Evolutionary conservation across 1,284 basidiomycete genomes (phyloP), one percentile per base, ranked within the genome.

Genomic region (Athelia psychrophila): DNA sequence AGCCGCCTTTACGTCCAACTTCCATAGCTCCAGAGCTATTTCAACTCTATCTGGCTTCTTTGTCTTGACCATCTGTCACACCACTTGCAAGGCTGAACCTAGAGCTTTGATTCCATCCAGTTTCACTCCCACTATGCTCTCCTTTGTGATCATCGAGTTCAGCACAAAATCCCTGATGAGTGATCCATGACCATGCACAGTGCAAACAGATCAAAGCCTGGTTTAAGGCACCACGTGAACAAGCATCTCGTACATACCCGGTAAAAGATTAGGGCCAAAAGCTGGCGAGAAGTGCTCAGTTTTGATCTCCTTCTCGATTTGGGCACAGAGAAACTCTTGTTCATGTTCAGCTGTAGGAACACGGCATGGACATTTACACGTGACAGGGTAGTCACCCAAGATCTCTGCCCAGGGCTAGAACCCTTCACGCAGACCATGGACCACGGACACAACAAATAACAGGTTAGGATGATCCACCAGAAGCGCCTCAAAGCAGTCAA

Each of bases 331-430:
- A 35, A 35, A 35, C 12, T 12, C n/a, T 35, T n/a, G 10, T n/a
- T 35, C 33, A 12, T n/a, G 10, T n/a, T 35, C 33, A 35, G 33
- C n/a, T 35, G 10, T 35, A 35, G 33, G 33, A 12, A 12, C n/a
- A n/a, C n/a, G 33, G 10, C 10, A 12, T 35, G 33, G 33, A n/a
- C n/a, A 12, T 10, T 35, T n/a, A 35, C 33, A 35, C 10, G 33
- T 35, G 12, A 35, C 33, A 35, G 33, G 33, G n/a, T 35, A 35
- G n/a, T 12, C 10, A 35, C 33, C 33, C 12, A n/a, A n/a, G n/a
- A 35, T 35, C 12, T 60, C 52, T 22, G 58, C 56, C 19, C 56
- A 60, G 0, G 61, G 64, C 64, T 62, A 66, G 33, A 64, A 66
- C 0, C 65, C 65, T 9, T 61, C 51, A 2, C 58, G 50, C 2